These are phyloP conservation scores for Hypoxylon rubiginosum DNA, from an alignment of 2,329 filamentous ascomycete species.

Conservation along the genomic window DNA sequence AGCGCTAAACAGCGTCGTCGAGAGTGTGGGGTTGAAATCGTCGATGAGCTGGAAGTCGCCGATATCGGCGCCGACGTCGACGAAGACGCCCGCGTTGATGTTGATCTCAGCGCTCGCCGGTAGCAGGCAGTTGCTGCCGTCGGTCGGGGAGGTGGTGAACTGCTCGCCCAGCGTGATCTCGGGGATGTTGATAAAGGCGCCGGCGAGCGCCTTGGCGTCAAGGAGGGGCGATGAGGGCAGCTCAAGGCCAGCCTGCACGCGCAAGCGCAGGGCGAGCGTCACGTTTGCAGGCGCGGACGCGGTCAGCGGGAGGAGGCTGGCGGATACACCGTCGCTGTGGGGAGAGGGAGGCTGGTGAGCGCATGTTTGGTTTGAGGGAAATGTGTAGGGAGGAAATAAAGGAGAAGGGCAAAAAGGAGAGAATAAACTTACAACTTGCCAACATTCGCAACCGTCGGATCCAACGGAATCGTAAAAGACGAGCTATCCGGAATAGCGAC, in stretches of 20 bases:
- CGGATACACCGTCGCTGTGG: slow-evolving; percentile 43
- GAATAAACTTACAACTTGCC: slow-evolving; percentile 46
- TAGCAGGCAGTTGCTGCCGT: slow-evolving; percentile 40
- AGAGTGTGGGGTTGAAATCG: slow-evolving; percentile 45
- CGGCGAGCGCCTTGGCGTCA: slow-evolving; percentile 44
- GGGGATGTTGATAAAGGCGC: slow-evolving; percentile 47
- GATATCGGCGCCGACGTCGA: slow-evolving; percentile 47
- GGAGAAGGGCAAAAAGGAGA: neutral
- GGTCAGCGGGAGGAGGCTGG: slow-evolving; percentile 44
- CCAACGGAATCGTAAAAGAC: slow-evolving; percentile 45
- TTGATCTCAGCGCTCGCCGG: slow-evolving; percentile 46
- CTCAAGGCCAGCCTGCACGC: slow-evolving; percentile 45
- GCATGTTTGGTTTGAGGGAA: slow-evolving; percentile 3
- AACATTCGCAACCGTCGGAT: slow-evolving; percentile 35
- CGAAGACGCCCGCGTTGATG: slow-evolving; percentile 50
- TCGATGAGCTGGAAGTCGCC: slow-evolving; percentile 39
- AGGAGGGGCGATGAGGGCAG: slow-evolving; percentile 40
- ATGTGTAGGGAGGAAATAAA: neutral
- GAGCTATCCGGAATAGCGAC: slow-evolving; percentile 46
- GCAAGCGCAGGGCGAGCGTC: slow-evolving; percentile 44
- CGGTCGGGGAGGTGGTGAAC: slow-evolving; percentile 15
- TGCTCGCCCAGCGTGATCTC: slow-evolving; percentile 40
- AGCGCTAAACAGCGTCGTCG: slow-evolving; percentile 47
- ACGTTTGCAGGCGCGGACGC: slow-evolving; percentile 42
- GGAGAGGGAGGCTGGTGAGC: slow-evolving; percentile 18